A percentile compares a stretch with the other conserved stretches of the same genome.
Evolutionary conservation across 73 alveolate genomes (phyloP).

Genomic region (Paramecium pentaurelia): DNA sequence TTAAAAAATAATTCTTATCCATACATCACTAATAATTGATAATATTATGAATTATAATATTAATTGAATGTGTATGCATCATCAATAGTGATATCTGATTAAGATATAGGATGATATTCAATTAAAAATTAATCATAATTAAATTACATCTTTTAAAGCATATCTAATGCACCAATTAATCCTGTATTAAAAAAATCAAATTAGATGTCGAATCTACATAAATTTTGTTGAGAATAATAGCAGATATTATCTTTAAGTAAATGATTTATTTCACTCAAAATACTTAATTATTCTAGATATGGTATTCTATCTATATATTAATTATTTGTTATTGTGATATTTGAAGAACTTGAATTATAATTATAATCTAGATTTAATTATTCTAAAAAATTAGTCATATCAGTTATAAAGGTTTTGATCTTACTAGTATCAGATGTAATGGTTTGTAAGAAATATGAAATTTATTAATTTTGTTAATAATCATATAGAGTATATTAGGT

Average conservation of each 20-base stretch:
- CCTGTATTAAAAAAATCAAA: constrained; percentile 36
- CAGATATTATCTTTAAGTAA: constrained; percentile 1
- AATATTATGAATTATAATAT: constrained; percentile 14
- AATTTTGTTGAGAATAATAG: background rate
- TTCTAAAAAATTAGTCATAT: background rate
- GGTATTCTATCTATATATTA: background rate
- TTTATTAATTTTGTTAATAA: background rate
- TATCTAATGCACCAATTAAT: constrained; percentile 14
- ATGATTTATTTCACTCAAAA: constrained; percentile 27
- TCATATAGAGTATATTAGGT: background rate
- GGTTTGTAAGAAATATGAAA: constrained; percentile 6
- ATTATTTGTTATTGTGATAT: background rate
- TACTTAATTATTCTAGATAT: background rate
- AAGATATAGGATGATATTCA: background rate
- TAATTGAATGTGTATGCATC: background rate
- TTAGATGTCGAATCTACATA: background rate
- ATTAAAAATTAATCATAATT: background rate
- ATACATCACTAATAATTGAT: background rate
- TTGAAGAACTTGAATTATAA: background rate
- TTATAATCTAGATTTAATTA: background rate
- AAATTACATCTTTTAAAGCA: background rate
- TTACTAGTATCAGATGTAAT: background rate
- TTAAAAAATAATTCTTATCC: background rate
- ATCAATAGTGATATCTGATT: background rate
- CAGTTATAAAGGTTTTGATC: background rate